Percentiles rank a stretch among this genome's conserved stretches.
phyloP scores from a whole-genome alignment of 208 protist genomes.

The Acanthamoeba castellanii region DNA sequence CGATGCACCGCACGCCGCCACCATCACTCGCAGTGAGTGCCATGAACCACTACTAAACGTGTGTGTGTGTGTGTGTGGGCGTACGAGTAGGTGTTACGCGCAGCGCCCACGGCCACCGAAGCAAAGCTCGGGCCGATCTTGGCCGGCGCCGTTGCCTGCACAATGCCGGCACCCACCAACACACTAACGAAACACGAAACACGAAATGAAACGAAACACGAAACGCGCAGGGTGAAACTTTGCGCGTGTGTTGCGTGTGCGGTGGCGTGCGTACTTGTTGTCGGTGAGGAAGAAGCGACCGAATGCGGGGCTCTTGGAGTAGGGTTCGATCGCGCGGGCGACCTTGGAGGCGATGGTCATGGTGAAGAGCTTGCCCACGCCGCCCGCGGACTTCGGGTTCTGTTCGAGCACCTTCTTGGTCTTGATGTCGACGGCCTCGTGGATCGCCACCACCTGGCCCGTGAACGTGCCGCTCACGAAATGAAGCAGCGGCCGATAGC shows the following conservation, averaged over 20 bases:
- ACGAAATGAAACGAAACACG: background rate
- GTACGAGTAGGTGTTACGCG: too few species aligned
- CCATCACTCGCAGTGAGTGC: too few species aligned
- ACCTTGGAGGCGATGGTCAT: background rate
- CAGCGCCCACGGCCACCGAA: too few species aligned
- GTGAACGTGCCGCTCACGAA: slow-evolving; percentile 13
- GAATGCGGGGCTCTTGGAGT: background rate
- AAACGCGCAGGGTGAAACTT: background rate
- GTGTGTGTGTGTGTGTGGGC: background rate
- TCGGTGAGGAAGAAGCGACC: slow-evolving; percentile 27
- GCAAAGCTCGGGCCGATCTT: background rate
- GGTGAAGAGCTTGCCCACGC: background rate
- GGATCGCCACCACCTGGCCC: background rate
- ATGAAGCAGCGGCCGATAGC: background rate
- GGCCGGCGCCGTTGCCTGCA: background rate
- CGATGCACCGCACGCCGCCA: too few species aligned
- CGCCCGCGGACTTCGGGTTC: background rate
- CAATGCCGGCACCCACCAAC: background rate
- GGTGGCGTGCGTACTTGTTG: background rate
- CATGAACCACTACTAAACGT: too few species aligned
- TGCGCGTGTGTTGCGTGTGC: background rate
- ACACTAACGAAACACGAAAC: background rate
- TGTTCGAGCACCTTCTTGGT: slow-evolving; percentile 12
- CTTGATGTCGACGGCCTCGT: background rate
- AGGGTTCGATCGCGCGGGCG: background rate